Conservation (phyloP, 1,284 basidiomycete species). For the Chalciporus sp. region DNA sequence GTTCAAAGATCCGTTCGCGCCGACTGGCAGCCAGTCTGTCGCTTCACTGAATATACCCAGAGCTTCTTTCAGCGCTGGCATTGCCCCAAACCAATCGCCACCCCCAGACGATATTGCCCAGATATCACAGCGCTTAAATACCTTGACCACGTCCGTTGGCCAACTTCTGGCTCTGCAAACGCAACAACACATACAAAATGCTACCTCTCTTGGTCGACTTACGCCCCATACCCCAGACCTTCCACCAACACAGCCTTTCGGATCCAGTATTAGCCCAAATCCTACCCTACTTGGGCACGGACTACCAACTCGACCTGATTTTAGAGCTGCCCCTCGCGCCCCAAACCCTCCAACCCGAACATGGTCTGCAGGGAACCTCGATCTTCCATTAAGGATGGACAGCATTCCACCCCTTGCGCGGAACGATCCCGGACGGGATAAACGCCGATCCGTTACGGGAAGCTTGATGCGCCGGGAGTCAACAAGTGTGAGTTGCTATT, state of each 20-base stretch:
- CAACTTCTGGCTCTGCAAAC: constrained; percentile 80
- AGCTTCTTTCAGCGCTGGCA: constrained; percentile 59
- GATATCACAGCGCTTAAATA: constrained; percentile 80
- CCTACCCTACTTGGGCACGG: constrained; percentile 54
- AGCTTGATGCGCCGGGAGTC: constrained; percentile 73
- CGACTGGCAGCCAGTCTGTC: constrained; percentile 37
- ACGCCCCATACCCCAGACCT: constrained; percentile 51
- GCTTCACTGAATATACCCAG: constrained; percentile 51
- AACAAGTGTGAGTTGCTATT: constrained; percentile 55
- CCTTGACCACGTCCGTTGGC: constrained; percentile 84
- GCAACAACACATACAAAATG: constrained; percentile 60
- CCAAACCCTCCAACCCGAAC: constrained; percentile 74
- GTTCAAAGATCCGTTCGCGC: constrained; percentile 78
- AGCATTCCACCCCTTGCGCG: constrained; percentile 32
- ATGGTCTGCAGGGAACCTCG: constrained; percentile 79
- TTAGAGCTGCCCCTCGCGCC: constrained; percentile 53
- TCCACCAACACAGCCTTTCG: constrained; percentile 49
- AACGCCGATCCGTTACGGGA: constrained; percentile 72
- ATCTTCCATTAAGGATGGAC: constrained; percentile 64
- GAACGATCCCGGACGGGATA: constrained; percentile 51
- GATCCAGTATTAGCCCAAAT: constrained; percentile 42
- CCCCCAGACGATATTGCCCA: constrained; percentile 73
- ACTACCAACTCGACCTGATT: constrained; percentile 61
- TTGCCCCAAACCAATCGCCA: constrained; percentile 67
- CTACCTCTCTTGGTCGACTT: constrained; percentile 45